Conservation (phyloP, 179 eudicot genomes). For the Gypsophila paniculata region DNA sequence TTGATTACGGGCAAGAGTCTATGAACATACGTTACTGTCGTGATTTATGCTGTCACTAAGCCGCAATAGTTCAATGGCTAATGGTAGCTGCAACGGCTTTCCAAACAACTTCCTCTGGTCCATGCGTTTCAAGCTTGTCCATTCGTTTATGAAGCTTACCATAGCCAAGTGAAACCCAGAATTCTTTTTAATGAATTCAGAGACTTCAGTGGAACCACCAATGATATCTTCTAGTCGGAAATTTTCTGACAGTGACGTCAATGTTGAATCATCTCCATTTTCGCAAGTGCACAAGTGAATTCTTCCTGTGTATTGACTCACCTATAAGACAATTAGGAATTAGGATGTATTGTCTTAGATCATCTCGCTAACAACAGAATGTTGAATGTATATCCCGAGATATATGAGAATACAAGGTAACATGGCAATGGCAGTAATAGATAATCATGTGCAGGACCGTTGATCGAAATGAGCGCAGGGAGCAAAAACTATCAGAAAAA, state of each 20-base stretch:
- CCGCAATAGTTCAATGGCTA: slow-evolving; percentile 63
- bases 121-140: slow-evolving; percentile 69
- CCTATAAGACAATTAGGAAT: slow-evolving; percentile 39
- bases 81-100: slow-evolving; percentile 86
- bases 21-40: slow-evolving; percentile 54
- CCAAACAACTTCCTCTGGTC: slow-evolving; percentile 60
- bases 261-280: slow-evolving; percentile 61
- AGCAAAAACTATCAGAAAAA: slow-evolving; percentile 6
- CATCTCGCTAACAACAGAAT: slow-evolving; percentile 6
- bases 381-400: not conserved
- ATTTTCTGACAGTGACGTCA: slow-evolving; percentile 69
- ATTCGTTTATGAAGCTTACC: slow-evolving; percentile 58
- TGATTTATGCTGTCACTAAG: slow-evolving; percentile 69
- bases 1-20: slow-evolving; percentile 5
- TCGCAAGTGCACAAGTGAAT: slow-evolving; percentile 71
- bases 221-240: slow-evolving; percentile 69
- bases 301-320: slow-evolving; percentile 92
- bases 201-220: slow-evolving; percentile 27
- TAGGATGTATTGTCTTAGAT: slow-evolving; percentile 8
- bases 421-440: not conserved
- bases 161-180: slow-evolving; percentile 48
- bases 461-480: not conserved
- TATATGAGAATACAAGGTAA: not conserved
- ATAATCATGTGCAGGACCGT: not conserved
- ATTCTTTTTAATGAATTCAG: slow-evolving; percentile 40